Conservation (phyloP, 177 flowering plant genomes). For the Tripterygium wilfordii region DNA sequence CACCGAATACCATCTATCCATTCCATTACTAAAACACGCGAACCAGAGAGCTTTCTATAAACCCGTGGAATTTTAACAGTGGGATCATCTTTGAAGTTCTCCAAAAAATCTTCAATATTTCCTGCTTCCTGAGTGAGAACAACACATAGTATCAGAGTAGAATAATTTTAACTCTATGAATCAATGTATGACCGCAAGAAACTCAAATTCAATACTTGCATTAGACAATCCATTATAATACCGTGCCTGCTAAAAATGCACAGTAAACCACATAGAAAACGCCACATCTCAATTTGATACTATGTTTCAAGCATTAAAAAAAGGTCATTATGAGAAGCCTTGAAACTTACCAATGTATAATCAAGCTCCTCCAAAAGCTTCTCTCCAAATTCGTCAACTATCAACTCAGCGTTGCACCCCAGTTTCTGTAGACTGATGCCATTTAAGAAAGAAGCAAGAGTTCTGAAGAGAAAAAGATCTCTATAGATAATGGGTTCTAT, state of each 20-base stretch:
- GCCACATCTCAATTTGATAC: no score
- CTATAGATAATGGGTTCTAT: slow-evolving; percentile 95
- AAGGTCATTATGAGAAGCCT: no score
- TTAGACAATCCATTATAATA: no score
- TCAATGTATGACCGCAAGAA: no score
- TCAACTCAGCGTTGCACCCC: slow-evolving; percentile 99
- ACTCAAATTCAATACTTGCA: no score
- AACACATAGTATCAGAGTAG: no score
- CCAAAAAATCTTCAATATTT: slow-evolving; percentile 87
- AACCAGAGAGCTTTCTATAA: slow-evolving; percentile 76
- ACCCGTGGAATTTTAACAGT: slow-evolving; percentile 94
- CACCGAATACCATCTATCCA: slow-evolving; percentile 99
- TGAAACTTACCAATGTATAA: slow-evolving; percentile 75
- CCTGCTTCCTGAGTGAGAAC: slow-evolving; percentile 74
- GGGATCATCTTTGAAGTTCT: slow-evolving; percentile 92
- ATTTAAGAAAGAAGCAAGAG: slow-evolving; percentile 92
- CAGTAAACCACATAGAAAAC: no score
- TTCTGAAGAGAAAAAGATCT: slow-evolving; percentile 94
- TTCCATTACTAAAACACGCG: slow-evolving; percentile 95
- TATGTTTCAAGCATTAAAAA: no score
- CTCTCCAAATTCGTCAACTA: slow-evolving; percentile 98
- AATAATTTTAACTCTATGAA: no score
- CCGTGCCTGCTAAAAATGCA: no score
- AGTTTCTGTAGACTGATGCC: slow-evolving; percentile 92
- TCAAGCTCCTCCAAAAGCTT: slow-evolving; percentile 99